Conservation (phyloP, 352 stramenopile genomes). For the Phytopythium chamaehyphon region DNA sequence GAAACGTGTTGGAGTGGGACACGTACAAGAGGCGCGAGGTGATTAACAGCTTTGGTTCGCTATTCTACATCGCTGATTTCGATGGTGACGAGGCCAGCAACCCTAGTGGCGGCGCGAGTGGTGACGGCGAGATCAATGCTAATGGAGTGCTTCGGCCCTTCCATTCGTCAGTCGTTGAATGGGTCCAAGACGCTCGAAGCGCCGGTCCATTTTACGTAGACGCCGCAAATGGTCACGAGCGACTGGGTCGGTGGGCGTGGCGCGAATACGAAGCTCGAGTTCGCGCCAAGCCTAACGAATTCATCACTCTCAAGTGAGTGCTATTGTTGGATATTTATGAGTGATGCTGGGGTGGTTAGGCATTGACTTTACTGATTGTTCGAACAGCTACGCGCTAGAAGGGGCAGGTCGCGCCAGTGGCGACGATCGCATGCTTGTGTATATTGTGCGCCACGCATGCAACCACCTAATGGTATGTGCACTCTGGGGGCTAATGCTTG, state of each 20-base stretch:
- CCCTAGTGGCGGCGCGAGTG: neutral
- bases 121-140: constrained; percentile 12
- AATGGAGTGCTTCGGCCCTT: constrained; percentile 41
- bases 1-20: constrained; percentile 48
- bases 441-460: constrained; percentile 73
- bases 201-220: constrained; percentile 52
- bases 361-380: constrained; percentile 3
- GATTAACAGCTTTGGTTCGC: constrained; percentile 37
- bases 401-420: constrained; percentile 17
- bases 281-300: constrained; percentile 42
- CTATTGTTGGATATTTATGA: neutral
- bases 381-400: constrained; percentile 56
- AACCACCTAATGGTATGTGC: constrained; percentile 63
- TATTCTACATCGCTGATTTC: constrained; percentile 39
- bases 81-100: constrained; percentile 17
- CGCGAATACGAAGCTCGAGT: constrained; percentile 48
- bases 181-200: constrained; percentile 50
- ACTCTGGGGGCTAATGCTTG: neutral
- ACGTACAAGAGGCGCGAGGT: constrained; percentile 62
- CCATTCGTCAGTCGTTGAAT: constrained; percentile 72
- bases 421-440: constrained; percentile 41
- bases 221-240: constrained; percentile 48
- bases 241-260: constrained; percentile 56
- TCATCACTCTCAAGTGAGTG: constrained; percentile 69
- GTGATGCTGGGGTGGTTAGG: neutral